phyloP scores from a whole-genome alignment of 2,329 filamentous ascomycete species.

The Verticillium klebahnii region DNA sequence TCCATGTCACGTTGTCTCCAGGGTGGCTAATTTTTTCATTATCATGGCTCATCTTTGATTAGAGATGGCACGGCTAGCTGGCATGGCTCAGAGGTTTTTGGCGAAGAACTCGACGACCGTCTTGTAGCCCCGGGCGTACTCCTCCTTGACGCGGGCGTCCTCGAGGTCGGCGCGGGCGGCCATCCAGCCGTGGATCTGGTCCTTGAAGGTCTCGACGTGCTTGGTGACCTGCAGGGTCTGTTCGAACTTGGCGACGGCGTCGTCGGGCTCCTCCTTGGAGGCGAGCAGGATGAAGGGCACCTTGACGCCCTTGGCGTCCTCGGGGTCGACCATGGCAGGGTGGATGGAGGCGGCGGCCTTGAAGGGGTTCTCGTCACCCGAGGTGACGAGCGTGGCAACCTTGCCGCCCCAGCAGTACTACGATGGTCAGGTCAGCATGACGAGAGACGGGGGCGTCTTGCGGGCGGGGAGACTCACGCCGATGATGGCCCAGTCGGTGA shows the following conservation, averaged over 20 bases:
- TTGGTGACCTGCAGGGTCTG: conserved; percentile 48
- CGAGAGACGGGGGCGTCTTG: background rate
- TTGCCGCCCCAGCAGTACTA: conserved; percentile 70
- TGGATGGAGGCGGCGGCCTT: conserved; percentile 47
- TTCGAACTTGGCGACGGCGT: conserved; percentile 52
- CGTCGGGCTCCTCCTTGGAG: conserved; percentile 57
- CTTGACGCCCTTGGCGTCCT: conserved; percentile 55
- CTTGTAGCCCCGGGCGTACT: conserved; percentile 59
- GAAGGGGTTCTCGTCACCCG: conserved; percentile 50
- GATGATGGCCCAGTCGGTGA: conserved; percentile 56
- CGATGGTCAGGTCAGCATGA: background rate
- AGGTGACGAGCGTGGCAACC: conserved; percentile 48
- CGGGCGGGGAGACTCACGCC: conserved; percentile 40
- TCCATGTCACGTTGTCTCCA: no score
- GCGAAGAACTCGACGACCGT: conserved; percentile 53
- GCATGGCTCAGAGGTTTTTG: conserved; percentile 36
- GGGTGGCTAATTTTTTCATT: background rate
- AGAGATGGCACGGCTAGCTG: background rate
- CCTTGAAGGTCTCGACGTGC: conserved; percentile 60
- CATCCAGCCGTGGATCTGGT: conserved; percentile 74
- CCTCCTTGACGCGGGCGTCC: conserved; percentile 52
- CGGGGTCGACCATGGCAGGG: conserved; percentile 60
- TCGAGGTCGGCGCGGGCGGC: conserved; percentile 58
- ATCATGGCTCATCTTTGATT: background rate
- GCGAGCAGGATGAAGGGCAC: conserved; percentile 61